Conservation (phyloP, 495 filamentous ascomycete genomes). For the Terfezia boudieri region DNA sequence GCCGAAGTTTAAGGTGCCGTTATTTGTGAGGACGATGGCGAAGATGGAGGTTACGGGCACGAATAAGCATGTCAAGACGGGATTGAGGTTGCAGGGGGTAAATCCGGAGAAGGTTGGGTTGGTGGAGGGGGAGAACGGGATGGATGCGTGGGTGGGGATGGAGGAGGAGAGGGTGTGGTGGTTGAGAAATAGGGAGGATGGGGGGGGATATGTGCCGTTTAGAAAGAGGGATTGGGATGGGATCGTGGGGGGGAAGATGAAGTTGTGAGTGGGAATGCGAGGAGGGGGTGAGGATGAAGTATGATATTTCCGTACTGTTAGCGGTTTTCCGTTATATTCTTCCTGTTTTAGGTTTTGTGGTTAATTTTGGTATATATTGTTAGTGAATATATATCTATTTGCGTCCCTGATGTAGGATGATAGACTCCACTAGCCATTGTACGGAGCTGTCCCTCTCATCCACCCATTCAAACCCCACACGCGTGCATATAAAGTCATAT, state of each 20-base stretch:
- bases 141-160: background rate
- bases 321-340: too few species aligned
- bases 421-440: too few species aligned
- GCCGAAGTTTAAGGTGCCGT: slow-evolving; percentile 52
- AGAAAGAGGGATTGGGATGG: slow-evolving; percentile 40
- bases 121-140: slow-evolving; percentile 24
- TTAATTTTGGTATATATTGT: too few species aligned
- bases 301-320: too few species aligned
- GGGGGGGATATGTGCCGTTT: slow-evolving; percentile 45
- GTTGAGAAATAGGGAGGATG: slow-evolving; percentile 24
- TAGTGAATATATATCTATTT: too few species aligned
- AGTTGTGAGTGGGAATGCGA: slow-evolving; percentile 27
- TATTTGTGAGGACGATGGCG: slow-evolving; percentile 46
- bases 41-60: slow-evolving; percentile 52
- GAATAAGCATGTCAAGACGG: slow-evolving; percentile 67
- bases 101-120: slow-evolving; percentile 31
- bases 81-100: slow-evolving; percentile 49
- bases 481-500: too few species aligned
- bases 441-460: too few species aligned
- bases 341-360: too few species aligned
- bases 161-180: slow-evolving; percentile 43
- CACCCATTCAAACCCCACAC: too few species aligned
- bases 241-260: slow-evolving; percentile 44
- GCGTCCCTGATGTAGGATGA: too few species aligned
- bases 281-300: too few species aligned